Conservation (phyloP, 345 rosid species). For the Lepidium sativum region DNA sequence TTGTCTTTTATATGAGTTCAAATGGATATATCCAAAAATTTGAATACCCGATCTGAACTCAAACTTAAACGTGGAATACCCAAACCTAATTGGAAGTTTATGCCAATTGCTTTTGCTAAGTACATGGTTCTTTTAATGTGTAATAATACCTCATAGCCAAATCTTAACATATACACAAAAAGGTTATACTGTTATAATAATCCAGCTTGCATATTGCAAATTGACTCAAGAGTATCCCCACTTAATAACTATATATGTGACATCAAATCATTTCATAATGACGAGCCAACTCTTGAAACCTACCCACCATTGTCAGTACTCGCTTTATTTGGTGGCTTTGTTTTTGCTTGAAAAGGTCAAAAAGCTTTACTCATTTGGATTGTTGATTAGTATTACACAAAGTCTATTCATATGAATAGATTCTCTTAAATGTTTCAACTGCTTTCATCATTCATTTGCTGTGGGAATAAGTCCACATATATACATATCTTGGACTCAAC, state of each 20-base stretch:
- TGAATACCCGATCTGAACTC: too few species aligned
- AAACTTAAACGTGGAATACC: too few species aligned
- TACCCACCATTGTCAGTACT: constrained; percentile 13
- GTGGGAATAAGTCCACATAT: not conserved
- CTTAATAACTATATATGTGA: constrained; percentile 22
- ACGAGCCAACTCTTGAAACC: constrained; percentile 10
- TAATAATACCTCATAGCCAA: not conserved
- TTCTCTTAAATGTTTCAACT: not conserved
- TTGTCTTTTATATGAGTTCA: too few species aligned
- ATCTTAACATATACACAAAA: too few species aligned
- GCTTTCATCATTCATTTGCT: constrained; percentile 11
- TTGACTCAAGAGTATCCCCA: constrained; percentile 7
- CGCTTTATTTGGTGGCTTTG: constrained; percentile 14
- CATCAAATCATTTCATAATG: constrained; percentile 26
- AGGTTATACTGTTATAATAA: not conserved
- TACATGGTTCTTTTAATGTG: not conserved
- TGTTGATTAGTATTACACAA: not conserved
- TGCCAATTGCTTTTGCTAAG: not conserved
- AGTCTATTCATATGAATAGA: not conserved
- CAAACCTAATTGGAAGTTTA: too few species aligned
- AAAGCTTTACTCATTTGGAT: constrained; percentile 9
- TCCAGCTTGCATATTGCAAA: constrained; percentile 17
- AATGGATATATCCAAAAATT: too few species aligned
- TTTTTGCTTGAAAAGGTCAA: constrained; percentile 20
- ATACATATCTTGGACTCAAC: not conserved